A percentile compares a stretch with the other conserved stretches of the same genome.
Conservation (phyloP, 805 yeast species). For the Pichia thaimueangensis region DNA sequence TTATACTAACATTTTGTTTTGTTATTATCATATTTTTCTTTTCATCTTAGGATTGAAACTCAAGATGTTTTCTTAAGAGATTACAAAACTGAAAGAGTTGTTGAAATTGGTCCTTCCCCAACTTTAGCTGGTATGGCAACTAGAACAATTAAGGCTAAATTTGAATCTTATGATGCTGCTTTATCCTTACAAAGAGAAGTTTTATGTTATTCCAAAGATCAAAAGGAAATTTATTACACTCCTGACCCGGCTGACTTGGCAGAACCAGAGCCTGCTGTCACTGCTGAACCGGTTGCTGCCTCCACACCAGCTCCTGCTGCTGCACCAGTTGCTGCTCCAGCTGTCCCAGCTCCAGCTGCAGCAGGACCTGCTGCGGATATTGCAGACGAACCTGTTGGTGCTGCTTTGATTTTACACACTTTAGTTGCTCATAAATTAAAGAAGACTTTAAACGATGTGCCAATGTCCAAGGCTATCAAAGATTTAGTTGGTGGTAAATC, state of each 20-base stretch:
- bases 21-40: neutral
- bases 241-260: constrained; percentile 62
- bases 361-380: constrained; percentile 78
- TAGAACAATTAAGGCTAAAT: constrained; percentile 90
- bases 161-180: constrained; percentile 97
- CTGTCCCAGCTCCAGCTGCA: constrained; percentile 56
- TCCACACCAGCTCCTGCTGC: constrained; percentile 32
- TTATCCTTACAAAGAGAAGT: constrained; percentile 90
- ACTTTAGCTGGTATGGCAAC: constrained; percentile 98
- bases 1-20: constrained; percentile 8
- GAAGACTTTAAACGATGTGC: constrained; percentile 78
- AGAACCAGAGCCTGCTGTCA: constrained; percentile 27
- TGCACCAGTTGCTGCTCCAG: constrained; percentile 48
- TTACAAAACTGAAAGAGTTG: constrained; percentile 93
- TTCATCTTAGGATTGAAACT: constrained; percentile 63
- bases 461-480: constrained; percentile 89
- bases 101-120: constrained; percentile 98
- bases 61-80: constrained; percentile 95
- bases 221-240: constrained; percentile 93
- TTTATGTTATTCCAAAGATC: constrained; percentile 90
- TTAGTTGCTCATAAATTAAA: constrained; percentile 94
- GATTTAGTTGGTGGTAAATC: constrained; percentile 98
- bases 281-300: constrained; percentile 21
- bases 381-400: constrained; percentile 86
- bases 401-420: constrained; percentile 74